A percentile compares a stretch with the other conserved stretches of the same genome.
These are phyloP conservation scores for Vanilla planifolia DNA, from an alignment of 106 monocot genomes.

Conservation along the genomic window DNA sequence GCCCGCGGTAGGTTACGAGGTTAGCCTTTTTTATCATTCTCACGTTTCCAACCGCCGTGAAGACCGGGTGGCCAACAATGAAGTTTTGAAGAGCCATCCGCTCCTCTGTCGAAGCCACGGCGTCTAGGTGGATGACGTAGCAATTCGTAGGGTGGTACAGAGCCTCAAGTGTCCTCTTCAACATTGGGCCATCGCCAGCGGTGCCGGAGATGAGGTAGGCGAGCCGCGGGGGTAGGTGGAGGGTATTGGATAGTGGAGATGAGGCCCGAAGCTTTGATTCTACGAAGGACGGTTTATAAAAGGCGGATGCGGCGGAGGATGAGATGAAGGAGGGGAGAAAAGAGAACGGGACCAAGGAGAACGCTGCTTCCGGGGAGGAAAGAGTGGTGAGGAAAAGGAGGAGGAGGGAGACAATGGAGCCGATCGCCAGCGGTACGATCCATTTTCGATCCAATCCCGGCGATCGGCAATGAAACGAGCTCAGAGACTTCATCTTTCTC, in stretches of 20 bases:
- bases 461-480: background rate
- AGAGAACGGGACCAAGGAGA: slow-evolving; percentile 9
- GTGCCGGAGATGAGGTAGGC: slow-evolving; percentile 84
- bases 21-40: slow-evolving; percentile 59
- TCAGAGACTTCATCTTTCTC: background rate
- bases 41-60: slow-evolving; percentile 45
- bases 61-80: slow-evolving; percentile 28
- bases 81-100: slow-evolving; percentile 19
- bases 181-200: slow-evolving; percentile 42
- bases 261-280: slow-evolving; percentile 47
- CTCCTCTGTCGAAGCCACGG: slow-evolving; percentile 35
- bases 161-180: slow-evolving; percentile 44
- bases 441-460: slow-evolving; percentile 26
- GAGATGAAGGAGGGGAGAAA: slow-evolving; percentile 12
- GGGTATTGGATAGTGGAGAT: background rate
- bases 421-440: slow-evolving; percentile 30
- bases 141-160: slow-evolving; percentile 69
- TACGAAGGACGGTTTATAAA: slow-evolving; percentile 30
- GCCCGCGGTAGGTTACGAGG: slow-evolving; percentile 62
- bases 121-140: slow-evolving; percentile 75
- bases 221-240: slow-evolving; percentile 37
- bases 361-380: slow-evolving; percentile 10
- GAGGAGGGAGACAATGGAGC: slow-evolving; percentile 20
- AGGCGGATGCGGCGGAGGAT: slow-evolving; percentile 10
- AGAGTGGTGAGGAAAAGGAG: slow-evolving; percentile 30